phyloP scores from a whole-genome alignment of 495 filamentous ascomycete genomes.

The Podospora sp. region DNA sequence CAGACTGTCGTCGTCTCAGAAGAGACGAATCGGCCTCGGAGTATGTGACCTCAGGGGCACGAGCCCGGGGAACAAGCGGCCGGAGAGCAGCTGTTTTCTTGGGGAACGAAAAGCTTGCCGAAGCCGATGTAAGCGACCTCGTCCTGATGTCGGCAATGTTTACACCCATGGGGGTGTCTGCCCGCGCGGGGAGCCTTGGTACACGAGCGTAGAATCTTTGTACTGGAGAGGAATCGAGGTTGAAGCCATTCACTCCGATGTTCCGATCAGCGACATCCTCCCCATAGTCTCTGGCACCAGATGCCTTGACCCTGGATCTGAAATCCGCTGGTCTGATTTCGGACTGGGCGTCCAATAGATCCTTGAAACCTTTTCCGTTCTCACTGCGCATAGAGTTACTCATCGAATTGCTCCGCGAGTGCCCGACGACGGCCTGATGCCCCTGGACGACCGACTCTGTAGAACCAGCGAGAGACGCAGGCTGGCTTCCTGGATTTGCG shows the following conservation, averaged over 20 bases:
- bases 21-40: constrained; percentile 1
- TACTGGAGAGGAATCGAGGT: constrained; percentile 35
- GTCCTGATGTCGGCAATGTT: constrained; percentile 27
- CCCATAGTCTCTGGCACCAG: constrained; percentile 52
- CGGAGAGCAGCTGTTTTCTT: constrained; percentile 20
- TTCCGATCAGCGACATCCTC: constrained; percentile 61
- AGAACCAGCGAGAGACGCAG: constrained; percentile 20
- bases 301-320: constrained; percentile 46
- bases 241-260: constrained; percentile 41
- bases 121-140: constrained; percentile 24
- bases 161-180: neutral
- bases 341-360: constrained; percentile 56
- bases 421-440: constrained; percentile 2
- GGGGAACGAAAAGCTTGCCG: constrained; percentile 22
- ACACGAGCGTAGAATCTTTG: constrained; percentile 35
- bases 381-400: constrained; percentile 28
- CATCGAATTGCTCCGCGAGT: constrained; percentile 22
- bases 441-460: constrained; percentile 7
- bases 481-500: constrained; percentile 14
- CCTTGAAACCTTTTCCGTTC: constrained; percentile 40
- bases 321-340: constrained; percentile 50
- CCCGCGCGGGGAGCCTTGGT: neutral
- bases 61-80: neutral
- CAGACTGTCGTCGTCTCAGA: constrained; percentile 23
- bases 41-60: constrained; percentile 6